These are phyloP conservation scores for Chytriomyces sp. DNA, from an alignment of 192 early-diverging fungal species.

Conservation along the genomic window DNA sequence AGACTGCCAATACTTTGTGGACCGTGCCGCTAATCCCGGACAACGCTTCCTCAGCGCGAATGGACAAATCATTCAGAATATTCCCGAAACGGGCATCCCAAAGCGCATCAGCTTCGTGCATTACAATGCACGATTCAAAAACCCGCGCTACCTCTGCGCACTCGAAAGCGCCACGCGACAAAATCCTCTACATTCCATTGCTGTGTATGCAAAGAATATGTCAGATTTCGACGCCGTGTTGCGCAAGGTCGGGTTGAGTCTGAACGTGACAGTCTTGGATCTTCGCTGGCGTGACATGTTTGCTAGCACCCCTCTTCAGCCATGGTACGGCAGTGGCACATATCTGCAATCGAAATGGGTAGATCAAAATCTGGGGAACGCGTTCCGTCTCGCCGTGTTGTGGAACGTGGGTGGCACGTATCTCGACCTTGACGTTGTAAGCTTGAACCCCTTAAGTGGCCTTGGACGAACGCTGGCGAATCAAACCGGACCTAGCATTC, in stretches of 20 bases:
- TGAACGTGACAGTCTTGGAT: background rate
- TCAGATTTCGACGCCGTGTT: slow-evolving; percentile 19
- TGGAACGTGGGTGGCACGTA: slow-evolving; percentile 40
- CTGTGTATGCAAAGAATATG: slow-evolving; percentile 30
- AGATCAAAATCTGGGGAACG: slow-evolving; percentile 45
- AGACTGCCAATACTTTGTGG: background rate
- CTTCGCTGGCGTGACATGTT: slow-evolving; percentile 26
- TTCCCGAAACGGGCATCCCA: background rate
- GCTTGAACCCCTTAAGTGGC: slow-evolving; percentile 28
- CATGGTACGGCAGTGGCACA: slow-evolving; percentile 20
- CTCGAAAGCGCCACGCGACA: slow-evolving; percentile 36
- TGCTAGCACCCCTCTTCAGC: slow-evolving; percentile 32
- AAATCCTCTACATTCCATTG: slow-evolving; percentile 37
- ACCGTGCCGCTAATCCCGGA: background rate
- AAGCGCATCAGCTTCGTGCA: slow-evolving; percentile 37
- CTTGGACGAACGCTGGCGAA: slow-evolving; percentile 28
- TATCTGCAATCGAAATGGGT: slow-evolving; percentile 35
- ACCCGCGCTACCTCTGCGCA: slow-evolving; percentile 35
- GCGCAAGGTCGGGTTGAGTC: background rate
- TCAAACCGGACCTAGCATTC: slow-evolving; percentile 9
- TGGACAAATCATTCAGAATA: background rate
- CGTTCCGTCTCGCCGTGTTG: slow-evolving; percentile 33
- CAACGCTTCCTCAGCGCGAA: background rate
- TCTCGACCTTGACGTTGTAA: slow-evolving; percentile 44
- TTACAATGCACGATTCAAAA: slow-evolving; percentile 30